Evolutionary conservation across 345 rosid genomes (phyloP).

Genomic region (Abelmoschus esculentus): DNA sequence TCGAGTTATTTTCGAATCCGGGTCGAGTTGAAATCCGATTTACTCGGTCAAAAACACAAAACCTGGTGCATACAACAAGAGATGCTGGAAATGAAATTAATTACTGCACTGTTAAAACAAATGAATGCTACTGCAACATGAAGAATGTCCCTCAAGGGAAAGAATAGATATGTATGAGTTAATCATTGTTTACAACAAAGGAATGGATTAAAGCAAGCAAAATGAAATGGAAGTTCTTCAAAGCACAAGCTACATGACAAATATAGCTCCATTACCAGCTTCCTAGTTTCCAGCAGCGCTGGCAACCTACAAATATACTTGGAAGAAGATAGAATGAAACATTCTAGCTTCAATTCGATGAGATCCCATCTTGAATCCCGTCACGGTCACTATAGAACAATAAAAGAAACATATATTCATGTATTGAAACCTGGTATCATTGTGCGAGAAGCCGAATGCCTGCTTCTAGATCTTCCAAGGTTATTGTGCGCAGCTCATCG

Average conservation of each 20-base stretch:
- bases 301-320: background rate
- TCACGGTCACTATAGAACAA: background rate
- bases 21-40: no score
- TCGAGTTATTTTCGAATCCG: no score
- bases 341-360: constrained; percentile 7
- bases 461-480: constrained; percentile 63
- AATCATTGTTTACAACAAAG: background rate
- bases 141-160: background rate
- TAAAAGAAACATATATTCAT: background rate
- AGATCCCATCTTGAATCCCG: background rate
- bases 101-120: background rate
- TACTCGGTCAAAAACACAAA: no score
- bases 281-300: constrained; percentile 5
- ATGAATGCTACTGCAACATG: background rate
- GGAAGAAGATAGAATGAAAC: background rate
- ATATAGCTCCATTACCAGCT: background rate
- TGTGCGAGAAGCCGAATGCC: constrained; percentile 49
- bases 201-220: background rate
- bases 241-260: background rate
- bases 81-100: background rate
- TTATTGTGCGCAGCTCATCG: constrained; percentile 61
- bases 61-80: no score
- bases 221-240: background rate
- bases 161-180: background rate
- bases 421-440: constrained; percentile 11